phyloP scores from a whole-genome alignment of 306 rosid genomes.

The Prunus armeniaca region DNA sequence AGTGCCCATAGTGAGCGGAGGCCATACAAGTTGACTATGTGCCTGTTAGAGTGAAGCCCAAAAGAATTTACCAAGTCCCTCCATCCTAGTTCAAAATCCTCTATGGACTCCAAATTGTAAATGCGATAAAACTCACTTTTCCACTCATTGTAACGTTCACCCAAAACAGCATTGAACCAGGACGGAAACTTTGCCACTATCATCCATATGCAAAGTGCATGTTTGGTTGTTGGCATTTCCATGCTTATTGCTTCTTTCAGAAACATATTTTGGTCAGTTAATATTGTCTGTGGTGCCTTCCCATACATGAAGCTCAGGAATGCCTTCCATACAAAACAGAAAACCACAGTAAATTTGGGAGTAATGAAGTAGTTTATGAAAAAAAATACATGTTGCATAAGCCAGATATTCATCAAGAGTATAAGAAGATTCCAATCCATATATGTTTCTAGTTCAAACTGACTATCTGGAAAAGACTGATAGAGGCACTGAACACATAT shows the following conservation, averaged over 20 bases:
- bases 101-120: constrained; percentile 79
- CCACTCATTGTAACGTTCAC: constrained; percentile 97
- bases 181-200: constrained; percentile 96
- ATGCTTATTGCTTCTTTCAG: constrained; percentile 84
- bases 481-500: neutral
- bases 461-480: neutral
- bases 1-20: constrained; percentile 79
- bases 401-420: constrained; percentile 2
- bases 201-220: constrained; percentile 97
- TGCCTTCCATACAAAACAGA: constrained; percentile 54
- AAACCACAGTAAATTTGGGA: constrained; percentile 34
- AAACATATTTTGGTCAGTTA: constrained; percentile 86
- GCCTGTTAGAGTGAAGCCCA: constrained; percentile 85
- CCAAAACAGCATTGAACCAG: constrained; percentile 94
- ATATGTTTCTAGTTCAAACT: neutral
- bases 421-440: neutral
- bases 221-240: constrained; percentile 76
- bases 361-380: constrained; percentile 12
- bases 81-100: constrained; percentile 90
- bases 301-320: constrained; percentile 90
- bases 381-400: constrained; percentile 8
- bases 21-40: constrained; percentile 71
- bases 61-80: constrained; percentile 84
- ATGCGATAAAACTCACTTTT: constrained; percentile 84
- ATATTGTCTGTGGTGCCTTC: constrained; percentile 84